phyloP scores from a whole-genome alignment of 306 rosid species.

The Comarum palustre region DNA sequence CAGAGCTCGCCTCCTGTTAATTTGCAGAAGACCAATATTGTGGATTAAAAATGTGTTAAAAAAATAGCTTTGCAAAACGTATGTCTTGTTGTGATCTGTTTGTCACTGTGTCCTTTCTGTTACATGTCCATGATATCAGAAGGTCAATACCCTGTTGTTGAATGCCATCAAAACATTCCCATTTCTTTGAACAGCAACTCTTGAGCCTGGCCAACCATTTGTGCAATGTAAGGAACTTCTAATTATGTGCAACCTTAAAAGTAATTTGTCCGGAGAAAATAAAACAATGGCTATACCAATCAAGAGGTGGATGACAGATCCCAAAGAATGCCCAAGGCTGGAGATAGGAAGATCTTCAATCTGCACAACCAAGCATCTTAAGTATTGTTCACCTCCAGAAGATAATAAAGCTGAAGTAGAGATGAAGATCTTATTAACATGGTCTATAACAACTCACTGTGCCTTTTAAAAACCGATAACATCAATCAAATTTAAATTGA shows the following conservation, averaged over 20 bases:
- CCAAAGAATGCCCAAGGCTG: slow-evolving; percentile 96
- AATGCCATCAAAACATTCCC: slow-evolving; percentile 93
- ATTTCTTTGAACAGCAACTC: slow-evolving; percentile 95
- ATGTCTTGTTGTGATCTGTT: neutral
- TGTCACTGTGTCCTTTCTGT: neutral
- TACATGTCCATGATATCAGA: slow-evolving; percentile 3
- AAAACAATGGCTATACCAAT: slow-evolving; percentile 57
- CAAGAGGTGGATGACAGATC: slow-evolving; percentile 92
- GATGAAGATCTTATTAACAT: slow-evolving; percentile 20
- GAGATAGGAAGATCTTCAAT: slow-evolving; percentile 85
- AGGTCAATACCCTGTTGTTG: slow-evolving; percentile 77
- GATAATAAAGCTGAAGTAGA: neutral
- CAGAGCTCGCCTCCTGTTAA: slow-evolving; percentile 84
- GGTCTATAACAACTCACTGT: slow-evolving; percentile 42
- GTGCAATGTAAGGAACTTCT: slow-evolving; percentile 31
- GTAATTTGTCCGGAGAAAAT: slow-evolving; percentile 14
- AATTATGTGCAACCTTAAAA: slow-evolving; percentile 23
- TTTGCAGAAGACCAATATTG: neutral
- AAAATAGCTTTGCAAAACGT: neutral
- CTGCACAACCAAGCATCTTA: slow-evolving; percentile 47
- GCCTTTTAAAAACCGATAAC: slow-evolving; percentile 60
- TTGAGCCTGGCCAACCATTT: slow-evolving; percentile 69
- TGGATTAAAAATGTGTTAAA: neutral
- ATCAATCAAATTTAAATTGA: slow-evolving; percentile 91
- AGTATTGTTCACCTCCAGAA: neutral